phyloP scores from a whole-genome alignment of 2,329 filamentous ascomycete species.

The Ceratocystis eucalypticola region DNA sequence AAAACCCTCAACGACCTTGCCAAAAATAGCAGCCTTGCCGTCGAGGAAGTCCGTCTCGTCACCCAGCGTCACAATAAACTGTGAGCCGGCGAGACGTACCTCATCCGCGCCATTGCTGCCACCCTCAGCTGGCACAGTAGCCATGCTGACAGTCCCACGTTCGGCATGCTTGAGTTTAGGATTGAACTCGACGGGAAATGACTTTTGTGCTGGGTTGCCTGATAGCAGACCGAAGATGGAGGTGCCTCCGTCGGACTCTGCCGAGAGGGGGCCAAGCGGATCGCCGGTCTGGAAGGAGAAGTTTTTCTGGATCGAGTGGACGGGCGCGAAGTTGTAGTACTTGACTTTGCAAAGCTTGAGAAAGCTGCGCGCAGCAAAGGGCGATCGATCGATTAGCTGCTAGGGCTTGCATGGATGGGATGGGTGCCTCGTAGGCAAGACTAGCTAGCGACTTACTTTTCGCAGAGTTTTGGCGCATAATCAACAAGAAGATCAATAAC shows the following conservation, averaged over 20 bases:
- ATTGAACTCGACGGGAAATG: conserved; percentile 72
- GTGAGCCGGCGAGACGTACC: conserved; percentile 68
- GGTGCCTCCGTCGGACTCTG: conserved; percentile 78
- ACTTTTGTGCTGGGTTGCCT: conserved; percentile 51
- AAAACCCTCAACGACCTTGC: conserved; percentile 90
- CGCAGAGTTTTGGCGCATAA: conserved; percentile 78
- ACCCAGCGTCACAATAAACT: conserved; percentile 86
- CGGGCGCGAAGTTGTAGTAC: conserved; percentile 94
- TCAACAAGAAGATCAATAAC: conserved; percentile 87
- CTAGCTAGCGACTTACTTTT: conserved; percentile 62
- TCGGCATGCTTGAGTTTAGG: conserved; percentile 80
- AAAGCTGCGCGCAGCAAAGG: conserved; percentile 54
- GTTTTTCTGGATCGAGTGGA: conserved; percentile 84
- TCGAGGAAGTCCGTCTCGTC: conserved; percentile 84
- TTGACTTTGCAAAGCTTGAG: conserved; percentile 97
- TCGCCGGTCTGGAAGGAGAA: conserved; percentile 97
- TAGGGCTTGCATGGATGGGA: too few species aligned
- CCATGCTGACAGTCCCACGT: conserved; percentile 91
- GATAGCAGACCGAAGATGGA: conserved; percentile 83
- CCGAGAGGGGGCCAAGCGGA: conserved; percentile 72
- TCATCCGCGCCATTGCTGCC: conserved; percentile 66
- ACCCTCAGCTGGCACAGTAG: conserved; percentile 62
- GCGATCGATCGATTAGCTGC: conserved; percentile 19
- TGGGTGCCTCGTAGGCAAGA: conserved; percentile 8
- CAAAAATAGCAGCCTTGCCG: conserved; percentile 88